Evolutionary conservation across 495 filamentous ascomycete genomes (phyloP), one percentile per base, ranked within the genome.

Genomic region (Amniculicola lignicola): DNA sequence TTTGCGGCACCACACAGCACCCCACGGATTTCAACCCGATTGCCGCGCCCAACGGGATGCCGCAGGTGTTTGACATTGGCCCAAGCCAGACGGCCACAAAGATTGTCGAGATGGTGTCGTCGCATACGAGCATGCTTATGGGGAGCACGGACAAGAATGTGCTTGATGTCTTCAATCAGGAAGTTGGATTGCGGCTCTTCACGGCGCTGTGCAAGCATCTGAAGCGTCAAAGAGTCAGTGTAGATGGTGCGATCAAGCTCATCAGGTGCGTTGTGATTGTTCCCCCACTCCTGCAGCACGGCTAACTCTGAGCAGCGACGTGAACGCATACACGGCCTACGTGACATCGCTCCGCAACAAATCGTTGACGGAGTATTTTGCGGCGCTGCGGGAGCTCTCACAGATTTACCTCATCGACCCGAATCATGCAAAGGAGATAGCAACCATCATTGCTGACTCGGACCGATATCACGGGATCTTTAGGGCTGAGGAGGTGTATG

Each of bases 161-260:
- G 76, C 82, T 99, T 16, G 93, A 99, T 65, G 93, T 97, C 16
- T 99, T 99, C 75, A 96, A 95, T 70, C 90, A 95, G 73, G 93
- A 99, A 74, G 92, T 97, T 23, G 94, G 93, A 1, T 77, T 97
- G 33, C 85, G 94, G 15, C 79, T 97, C 15, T 97, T 97, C 70
- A 81, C 84, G 0, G 87, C 86, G 12, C 71, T 97, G 29, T 96
- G 91, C 76, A 97, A 99, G 69, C 94, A 99, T 72, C 79, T 99
- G 48, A 97, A 97, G 74, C 83, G 94, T 35, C 93, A 97, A 71
- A 83, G 93, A 55, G 82, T 99, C 71, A 89, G 84, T 63, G 86
- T 89, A 14, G 87, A 90, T 51, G 93, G 93, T 48, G 89, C 93
- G 21, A 79, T 97, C 54, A 91, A 88, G 70, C 77, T 99, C 39